These are phyloP conservation scores for Avena eriantha DNA, from an alignment of 176 grass and related monocot genomes.

Conservation along the genomic window DNA sequence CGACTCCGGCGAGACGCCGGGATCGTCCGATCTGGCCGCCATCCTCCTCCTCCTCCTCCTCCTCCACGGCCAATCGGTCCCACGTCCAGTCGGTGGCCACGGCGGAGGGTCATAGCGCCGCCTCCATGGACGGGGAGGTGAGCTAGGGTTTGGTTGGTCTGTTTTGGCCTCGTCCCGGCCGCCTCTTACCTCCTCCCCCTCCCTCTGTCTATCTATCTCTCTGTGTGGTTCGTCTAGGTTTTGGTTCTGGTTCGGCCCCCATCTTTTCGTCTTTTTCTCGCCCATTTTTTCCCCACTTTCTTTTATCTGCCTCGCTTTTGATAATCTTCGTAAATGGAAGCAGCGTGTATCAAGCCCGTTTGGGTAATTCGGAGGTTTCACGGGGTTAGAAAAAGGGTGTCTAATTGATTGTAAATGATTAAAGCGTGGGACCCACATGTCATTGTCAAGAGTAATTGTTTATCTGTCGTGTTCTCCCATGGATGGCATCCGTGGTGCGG, in stretches of 20 bases:
- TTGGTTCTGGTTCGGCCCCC: conserved; percentile 34
- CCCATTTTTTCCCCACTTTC: not conserved
- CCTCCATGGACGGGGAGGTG: conserved; percentile 45
- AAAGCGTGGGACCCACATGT: not conserved
- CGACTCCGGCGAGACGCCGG: conserved; percentile 42
- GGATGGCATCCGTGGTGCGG: not conserved
- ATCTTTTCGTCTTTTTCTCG: conserved; percentile 30
- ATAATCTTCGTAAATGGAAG: conserved; percentile 23
- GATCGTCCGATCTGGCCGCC: conserved; percentile 77
- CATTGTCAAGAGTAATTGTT: not conserved
- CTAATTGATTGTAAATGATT: conserved; percentile 29
- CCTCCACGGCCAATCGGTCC: conserved; percentile 34
- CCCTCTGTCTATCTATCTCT: conserved; percentile 36
- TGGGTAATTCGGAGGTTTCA: conserved; percentile 28
- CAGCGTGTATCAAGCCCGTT: not conserved
- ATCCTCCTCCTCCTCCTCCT: not conserved
- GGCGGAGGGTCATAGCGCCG: conserved; percentile 44
- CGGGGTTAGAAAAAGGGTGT: not conserved
- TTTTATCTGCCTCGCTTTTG: conserved; percentile 44
- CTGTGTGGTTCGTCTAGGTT: conserved; percentile 64
- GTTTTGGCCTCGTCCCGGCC: conserved; percentile 55
- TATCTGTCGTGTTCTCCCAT: not conserved
- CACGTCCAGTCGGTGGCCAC: not conserved
- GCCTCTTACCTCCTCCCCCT: conserved; percentile 20
- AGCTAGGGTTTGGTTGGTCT: conserved; percentile 54